Evolutionary conservation across 306 rosid species (phyloP), one percentile per base, ranked within the genome.

Genomic region (Herpetospermum pedunculosum): DNA sequence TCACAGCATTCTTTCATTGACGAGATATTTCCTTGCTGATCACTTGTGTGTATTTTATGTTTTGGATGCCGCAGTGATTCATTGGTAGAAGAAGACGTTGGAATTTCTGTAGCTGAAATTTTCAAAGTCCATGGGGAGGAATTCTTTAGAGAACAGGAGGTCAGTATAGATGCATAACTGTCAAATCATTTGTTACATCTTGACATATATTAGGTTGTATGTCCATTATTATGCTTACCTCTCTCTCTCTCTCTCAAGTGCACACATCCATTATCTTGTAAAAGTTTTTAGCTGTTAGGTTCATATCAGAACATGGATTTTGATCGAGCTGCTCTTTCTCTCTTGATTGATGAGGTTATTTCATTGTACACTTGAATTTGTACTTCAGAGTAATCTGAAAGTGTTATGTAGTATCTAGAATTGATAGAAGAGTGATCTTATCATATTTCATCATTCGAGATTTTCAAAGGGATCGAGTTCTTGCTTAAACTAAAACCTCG

Each of bases 91-190:
- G 72, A 88, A 77, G 88, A 88, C 37, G 84, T 48, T 23, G 99
- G 91, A 79, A 77, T 80, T 70, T 83, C 92, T 62, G 96, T 94
- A 47, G 90, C 95, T 75, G 96, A 94, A 68, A 88, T 94, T 78
- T 94, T 94, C 86, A 89, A 87, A 77, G 87, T 55, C 73, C 57
- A 88, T 60, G 99, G 99, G 71, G 99, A 94, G 81, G 74, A 76
- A 40, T 89, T 84, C 83, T 94, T 94, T 77, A 92, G 99, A 70
- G 85, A 89, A 41, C 89, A 83, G 77, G 99, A 94, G 97, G 99
- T 94, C 25, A 76, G 95, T 86, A 67, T 41, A 32, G 75, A 73
- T 75, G 37, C 70, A 34, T 79, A 14, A 49, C 28, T 44, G 63
- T 52, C 76, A 43, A 34, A 40, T 35, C 28, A 18, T 74, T 78